These are phyloP conservation scores for Pythium volutum DNA, from an alignment of 352 stramenopile genomes.

Conservation along the genomic window DNA sequence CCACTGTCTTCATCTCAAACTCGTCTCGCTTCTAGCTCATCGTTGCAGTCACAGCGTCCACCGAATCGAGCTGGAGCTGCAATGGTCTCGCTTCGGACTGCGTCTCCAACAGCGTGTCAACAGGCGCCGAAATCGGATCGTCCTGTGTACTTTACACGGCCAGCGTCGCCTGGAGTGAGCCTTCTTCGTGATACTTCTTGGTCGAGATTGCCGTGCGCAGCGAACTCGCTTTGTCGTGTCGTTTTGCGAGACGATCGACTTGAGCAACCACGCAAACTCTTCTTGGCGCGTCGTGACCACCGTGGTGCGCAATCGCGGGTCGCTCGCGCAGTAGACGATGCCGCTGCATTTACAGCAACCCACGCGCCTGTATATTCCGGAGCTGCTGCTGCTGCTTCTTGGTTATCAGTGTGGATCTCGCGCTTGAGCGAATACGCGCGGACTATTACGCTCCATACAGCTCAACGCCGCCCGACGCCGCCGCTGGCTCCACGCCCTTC, in stretches of 20 bases:
- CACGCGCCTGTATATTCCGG: slow-evolving; percentile 24
- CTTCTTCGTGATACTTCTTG: slow-evolving; percentile 24
- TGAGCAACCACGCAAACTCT: slow-evolving; percentile 25
- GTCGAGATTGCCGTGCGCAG: slow-evolving; percentile 10
- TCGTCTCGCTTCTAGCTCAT: slow-evolving; percentile 14
- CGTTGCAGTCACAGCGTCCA: slow-evolving; percentile 5
- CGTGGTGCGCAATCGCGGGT: background rate
- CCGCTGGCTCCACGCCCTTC: background rate
- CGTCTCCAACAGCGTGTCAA: slow-evolving; percentile 18
- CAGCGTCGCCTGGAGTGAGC: slow-evolving; percentile 23
- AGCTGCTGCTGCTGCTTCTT: slow-evolving; percentile 29
- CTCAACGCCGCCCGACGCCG: slow-evolving; percentile 3
- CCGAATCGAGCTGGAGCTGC: slow-evolving; percentile 20
- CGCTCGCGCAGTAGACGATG: slow-evolving; percentile 3
- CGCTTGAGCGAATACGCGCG: slow-evolving; percentile 30
- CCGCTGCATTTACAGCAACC: slow-evolving; percentile 14
- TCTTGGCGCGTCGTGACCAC: slow-evolving; percentile 22
- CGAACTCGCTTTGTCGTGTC: slow-evolving; percentile 19
- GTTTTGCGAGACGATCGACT: slow-evolving; percentile 23
- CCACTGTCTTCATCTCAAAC: slow-evolving; percentile 1
- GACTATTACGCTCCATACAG: slow-evolving; percentile 30
- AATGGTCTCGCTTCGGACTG: slow-evolving; percentile 17
- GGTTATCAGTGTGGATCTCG: slow-evolving; percentile 30
- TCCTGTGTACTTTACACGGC: slow-evolving; percentile 19
- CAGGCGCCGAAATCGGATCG: slow-evolving; percentile 25